Evolutionary conservation across 2,329 filamentous ascomycete genomes (phyloP).

Genomic region (Alternaria panax): DNA sequence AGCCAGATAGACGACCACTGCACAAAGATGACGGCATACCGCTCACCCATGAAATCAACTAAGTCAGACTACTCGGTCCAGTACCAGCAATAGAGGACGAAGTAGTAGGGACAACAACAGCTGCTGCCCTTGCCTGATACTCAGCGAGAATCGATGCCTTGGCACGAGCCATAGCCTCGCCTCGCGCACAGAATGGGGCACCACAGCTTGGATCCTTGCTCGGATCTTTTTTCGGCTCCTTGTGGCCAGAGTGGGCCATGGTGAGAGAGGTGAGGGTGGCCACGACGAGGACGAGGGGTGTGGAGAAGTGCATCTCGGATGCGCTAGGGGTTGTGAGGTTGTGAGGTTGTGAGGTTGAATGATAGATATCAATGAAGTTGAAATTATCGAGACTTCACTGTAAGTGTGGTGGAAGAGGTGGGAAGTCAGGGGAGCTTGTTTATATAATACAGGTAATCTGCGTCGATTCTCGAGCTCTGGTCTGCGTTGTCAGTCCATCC

Average conservation of each 20-base stretch:
- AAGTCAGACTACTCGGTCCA: neutral
- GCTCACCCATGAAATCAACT: neutral
- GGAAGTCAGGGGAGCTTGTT: too few relatives aligned
- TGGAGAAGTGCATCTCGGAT: neutral
- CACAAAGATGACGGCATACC: neutral
- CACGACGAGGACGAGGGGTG: neutral
- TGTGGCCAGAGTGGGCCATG: neutral
- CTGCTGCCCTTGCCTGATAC: neutral
- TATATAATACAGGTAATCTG: neutral
- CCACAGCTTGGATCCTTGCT: constrained; percentile 6
- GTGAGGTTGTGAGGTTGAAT: neutral
- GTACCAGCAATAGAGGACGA: neutral
- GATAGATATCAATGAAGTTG: neutral
- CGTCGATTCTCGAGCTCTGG: neutral
- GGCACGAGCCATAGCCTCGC: neutral
- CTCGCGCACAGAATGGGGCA: constrained; percentile 11
- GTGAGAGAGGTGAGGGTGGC: neutral
- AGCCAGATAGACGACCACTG: neutral
- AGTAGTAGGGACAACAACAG: neutral
- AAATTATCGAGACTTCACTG: neutral
- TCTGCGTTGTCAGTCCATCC: neutral
- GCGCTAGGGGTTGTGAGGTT: neutral
- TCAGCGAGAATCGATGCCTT: neutral
- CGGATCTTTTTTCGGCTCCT: neutral
- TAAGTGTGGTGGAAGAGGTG: too few relatives aligned